Evolutionary conservation across 2,329 filamentous ascomycete genomes (phyloP).

Genomic region (Fusarium xylarioides): DNA sequence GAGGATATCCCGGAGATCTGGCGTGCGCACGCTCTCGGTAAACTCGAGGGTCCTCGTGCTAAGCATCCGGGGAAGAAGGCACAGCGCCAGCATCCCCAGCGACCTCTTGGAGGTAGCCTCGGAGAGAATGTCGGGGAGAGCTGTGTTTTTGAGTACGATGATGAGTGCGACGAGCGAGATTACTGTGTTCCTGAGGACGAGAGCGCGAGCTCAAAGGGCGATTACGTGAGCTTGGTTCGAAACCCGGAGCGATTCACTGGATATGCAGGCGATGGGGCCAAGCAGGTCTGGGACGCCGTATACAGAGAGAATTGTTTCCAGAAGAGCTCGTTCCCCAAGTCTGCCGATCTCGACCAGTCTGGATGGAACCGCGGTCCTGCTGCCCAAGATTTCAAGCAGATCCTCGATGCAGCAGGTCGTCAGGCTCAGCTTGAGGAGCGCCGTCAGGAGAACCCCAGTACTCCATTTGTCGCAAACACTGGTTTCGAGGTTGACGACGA

Average conservation of each 20-base stretch:
- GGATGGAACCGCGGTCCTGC: slow-evolving; percentile 59
- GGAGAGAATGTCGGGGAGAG: slow-evolving; percentile 92
- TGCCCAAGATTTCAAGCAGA: slow-evolving; percentile 68
- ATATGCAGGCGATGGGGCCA: slow-evolving; percentile 83
- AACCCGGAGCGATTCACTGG: slow-evolving; percentile 97
- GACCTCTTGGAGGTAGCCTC: slow-evolving; percentile 82
- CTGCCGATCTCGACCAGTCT: slow-evolving; percentile 62
- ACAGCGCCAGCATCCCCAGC: slow-evolving; percentile 74
- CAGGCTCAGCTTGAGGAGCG: slow-evolving; percentile 69
- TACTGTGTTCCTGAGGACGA: slow-evolving; percentile 98
- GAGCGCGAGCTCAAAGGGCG: slow-evolving; percentile 83
- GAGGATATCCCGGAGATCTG: slow-evolving; percentile 92
- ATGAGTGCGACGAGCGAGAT: slow-evolving; percentile 95
- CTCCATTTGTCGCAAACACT: slow-evolving; percentile 68
- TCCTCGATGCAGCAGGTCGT: slow-evolving; percentile 66
- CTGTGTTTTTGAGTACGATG: slow-evolving; percentile 96
- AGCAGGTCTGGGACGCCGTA: slow-evolving; percentile 95
- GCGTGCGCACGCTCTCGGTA: slow-evolving; percentile 90
- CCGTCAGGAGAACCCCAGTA: slow-evolving; percentile 56
- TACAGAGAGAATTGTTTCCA: slow-evolving; percentile 98
- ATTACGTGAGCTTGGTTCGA: slow-evolving; percentile 93
- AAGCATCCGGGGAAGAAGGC: slow-evolving; percentile 82
- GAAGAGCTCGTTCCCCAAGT: slow-evolving; percentile 69
- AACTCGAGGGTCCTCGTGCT: slow-evolving; percentile 90
- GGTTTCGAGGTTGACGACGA: slow-evolving; percentile 85